Conservation (phyloP, 208 protist genomes). For the Acanthamoeba lenticulata region DNA sequence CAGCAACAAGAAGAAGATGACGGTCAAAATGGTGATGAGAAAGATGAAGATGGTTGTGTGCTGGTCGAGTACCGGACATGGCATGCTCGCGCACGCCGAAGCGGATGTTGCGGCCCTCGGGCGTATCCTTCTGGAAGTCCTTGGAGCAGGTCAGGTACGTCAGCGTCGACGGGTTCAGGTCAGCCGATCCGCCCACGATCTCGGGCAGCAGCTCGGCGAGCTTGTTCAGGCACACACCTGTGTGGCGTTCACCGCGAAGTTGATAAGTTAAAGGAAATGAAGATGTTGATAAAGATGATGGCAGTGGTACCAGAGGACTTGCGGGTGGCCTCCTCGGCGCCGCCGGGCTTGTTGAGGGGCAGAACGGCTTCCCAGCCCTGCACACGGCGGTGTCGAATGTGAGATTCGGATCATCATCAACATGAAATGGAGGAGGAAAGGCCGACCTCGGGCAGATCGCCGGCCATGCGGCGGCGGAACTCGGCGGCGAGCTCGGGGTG, state of each 20-base stretch:
- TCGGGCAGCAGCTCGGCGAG: slow-evolving; percentile 88
- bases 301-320: not conserved
- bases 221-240: slow-evolving; percentile 57
- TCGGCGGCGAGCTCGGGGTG: slow-evolving; percentile 87
- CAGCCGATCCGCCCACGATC: slow-evolving; percentile 97
- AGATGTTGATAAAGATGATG: too few relatives aligned
- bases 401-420: not conserved
- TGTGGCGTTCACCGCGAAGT: too few relatives aligned
- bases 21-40: too few relatives aligned
- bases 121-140: slow-evolving; percentile 90
- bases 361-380: slow-evolving; percentile 58
- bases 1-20: too few relatives aligned
- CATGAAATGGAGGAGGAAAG: too few relatives aligned
- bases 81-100: slow-evolving; percentile 99
- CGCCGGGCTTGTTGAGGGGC: not conserved
- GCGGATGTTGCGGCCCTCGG: slow-evolving; percentile 89
- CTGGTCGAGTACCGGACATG: slow-evolving; percentile 89
- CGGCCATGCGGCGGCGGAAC: slow-evolving; percentile 79
- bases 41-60: too few relatives aligned
- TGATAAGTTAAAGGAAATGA: too few relatives aligned
- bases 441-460: slow-evolving; percentile 14
- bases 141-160: slow-evolving; percentile 92
- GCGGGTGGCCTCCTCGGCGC: slow-evolving; percentile 5
- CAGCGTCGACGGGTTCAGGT: slow-evolving; percentile 97
- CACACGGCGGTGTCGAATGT: not conserved